Conservation (phyloP, 2,329 filamentous ascomycete genomes). For the Leptodontidium sp. region DNA sequence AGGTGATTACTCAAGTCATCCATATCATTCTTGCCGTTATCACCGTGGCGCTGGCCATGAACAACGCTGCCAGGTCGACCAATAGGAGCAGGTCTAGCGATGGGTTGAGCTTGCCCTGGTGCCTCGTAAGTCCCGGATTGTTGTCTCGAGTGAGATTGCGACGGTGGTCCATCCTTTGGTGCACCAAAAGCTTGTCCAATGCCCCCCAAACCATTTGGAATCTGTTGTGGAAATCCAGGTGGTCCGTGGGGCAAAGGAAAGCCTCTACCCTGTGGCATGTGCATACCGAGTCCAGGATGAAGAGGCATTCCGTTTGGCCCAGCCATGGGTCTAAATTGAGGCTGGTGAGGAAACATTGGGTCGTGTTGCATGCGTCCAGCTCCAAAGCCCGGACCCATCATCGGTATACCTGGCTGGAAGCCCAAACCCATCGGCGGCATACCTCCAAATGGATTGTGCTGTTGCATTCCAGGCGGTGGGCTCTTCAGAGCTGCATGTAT, state of each 20-base stretch:
- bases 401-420: slow-evolving; percentile 56
- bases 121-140: slow-evolving; percentile 69
- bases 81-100: slow-evolving; percentile 85
- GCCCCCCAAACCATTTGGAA: slow-evolving; percentile 51
- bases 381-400: slow-evolving; percentile 54
- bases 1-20: slow-evolving; percentile 81
- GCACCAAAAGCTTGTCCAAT: slow-evolving; percentile 52
- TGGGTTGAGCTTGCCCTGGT: slow-evolving; percentile 69
- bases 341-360: slow-evolving; percentile 62
- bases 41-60: slow-evolving; percentile 56
- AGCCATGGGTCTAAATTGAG: slow-evolving; percentile 62
- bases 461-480: slow-evolving; percentile 61
- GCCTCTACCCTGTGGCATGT: slow-evolving; percentile 59
- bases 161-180: slow-evolving; percentile 51
- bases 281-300: slow-evolving; percentile 68
- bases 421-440: slow-evolving; percentile 65
- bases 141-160: slow-evolving; percentile 75
- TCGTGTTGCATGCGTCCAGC: slow-evolving; percentile 52
- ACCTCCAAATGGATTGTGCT: slow-evolving; percentile 53
- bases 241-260: slow-evolving; percentile 53
- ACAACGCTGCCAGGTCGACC: slow-evolving; percentile 82
- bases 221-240: slow-evolving; percentile 61
- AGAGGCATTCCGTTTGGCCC: slow-evolving; percentile 59
- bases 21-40: slow-evolving; percentile 60
- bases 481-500: slow-evolving; percentile 65